Evolutionary conservation across 192 early-diverging fungal genomes (phyloP), one percentile per base, ranked within the genome.

Genomic region (Podila epicladia): DNA sequence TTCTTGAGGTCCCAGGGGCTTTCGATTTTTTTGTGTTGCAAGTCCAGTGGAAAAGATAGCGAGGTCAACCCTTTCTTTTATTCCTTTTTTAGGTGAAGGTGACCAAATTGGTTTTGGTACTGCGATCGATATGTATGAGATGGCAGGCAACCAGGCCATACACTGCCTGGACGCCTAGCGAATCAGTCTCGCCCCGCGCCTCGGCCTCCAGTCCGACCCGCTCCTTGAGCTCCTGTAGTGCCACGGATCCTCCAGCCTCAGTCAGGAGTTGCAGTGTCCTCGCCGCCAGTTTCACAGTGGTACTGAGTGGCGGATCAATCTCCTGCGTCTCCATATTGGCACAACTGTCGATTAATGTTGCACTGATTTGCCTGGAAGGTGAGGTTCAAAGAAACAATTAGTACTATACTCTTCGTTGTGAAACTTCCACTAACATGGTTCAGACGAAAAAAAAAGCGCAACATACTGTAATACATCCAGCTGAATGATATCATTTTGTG

Each of bases 391-490:
- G 28, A 62, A 9, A 32, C 0, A 62, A 49, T 26, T 32, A 31
- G 24, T 60, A 24, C 15, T 62, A 17, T 38, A 1, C 3, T 38
- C 9, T 2, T 55, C 6, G 9, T 55, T 6, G 17, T 7, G 8
- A 53, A 6, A 1, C 6, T 0, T 24, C 3, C 31, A 61, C 17
- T 61, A 3, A 33, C 28, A 24, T 4, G 13, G 2, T 12, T 5
- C 26, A 26, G 11, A 33, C 31, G n/a, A n/a, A 60, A 26, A 60
- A 33, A 32, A 33, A 61, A 61, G 19, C 15, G 12, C 59, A 13
- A 48, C 77, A 64, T 80, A 73, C 71, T 80, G 66, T n/a, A 80
- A 28, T 5, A 80, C 71, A 32, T 80, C 77, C 45, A 80, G 28
- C 9, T 48, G 68, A 28, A 80, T 62, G 17, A 80, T 73, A 7